Evolutionary conservation across 192 early-diverging fungal genomes (phyloP), one percentile per base, ranked within the genome.

Genomic region (Backusella mclennaniae): DNA sequence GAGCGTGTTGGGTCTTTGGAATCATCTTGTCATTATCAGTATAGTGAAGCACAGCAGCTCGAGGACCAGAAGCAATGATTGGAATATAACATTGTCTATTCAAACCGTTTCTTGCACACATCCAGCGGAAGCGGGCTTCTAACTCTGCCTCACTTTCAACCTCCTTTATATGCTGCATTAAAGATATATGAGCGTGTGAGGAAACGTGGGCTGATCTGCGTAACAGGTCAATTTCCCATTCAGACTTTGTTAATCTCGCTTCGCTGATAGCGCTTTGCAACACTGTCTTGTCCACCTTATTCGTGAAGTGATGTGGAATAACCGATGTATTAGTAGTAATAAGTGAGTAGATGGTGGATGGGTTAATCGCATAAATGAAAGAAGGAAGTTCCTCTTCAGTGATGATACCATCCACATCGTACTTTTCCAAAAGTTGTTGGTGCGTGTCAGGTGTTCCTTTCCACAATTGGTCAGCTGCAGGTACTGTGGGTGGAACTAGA

Each of bases 1-100:
- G 81, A 66, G 87, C 59, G 84, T 82, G 73, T 67, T 77, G 33
- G 63, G 71, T 41, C 49, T 67, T 76, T 29, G 81, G 77, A 73
- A 91, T 29, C 42, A 80, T 71, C 56, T 92, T 82, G 82, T 90
- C 87, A 80, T 96, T 95, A 73, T 89, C 83, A n/a, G 88, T 90
- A 77, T 97, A 96, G 81, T 98, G 97, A 19, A 98, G 84, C 19
- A 90, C 86, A 11, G 95, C 89, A 2, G 93, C 95, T 73, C 92
- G 88, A 56, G 87, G 79, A 6, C 95, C 97, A 31, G 90, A 84
- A 12, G 90, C 96, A 29, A 95, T 89, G 76, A 98, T 98, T 72
- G 92, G 92, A 56, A 89, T 63, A 86, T 98, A 98, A 9, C 93
- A 91, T 77, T 97, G 93, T 76, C 88, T 84, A 71, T 83, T 81